These are phyloP conservation scores for Periconia sp. DNA, from an alignment of 2,329 filamentous ascomycete species.

Conservation along the genomic window DNA sequence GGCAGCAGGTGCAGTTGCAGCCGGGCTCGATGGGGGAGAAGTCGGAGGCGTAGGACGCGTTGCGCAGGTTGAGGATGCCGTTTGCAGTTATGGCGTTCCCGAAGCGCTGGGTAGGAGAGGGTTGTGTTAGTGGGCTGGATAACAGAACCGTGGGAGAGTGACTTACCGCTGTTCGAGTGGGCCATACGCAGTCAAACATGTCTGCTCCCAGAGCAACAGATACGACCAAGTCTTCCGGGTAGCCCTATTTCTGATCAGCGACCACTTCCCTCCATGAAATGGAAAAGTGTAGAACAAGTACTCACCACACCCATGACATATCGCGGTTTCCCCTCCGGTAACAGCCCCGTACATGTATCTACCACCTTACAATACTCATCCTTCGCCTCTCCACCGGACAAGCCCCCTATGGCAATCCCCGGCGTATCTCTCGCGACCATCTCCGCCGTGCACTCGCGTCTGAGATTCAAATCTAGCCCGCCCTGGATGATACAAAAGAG, in stretches of 20 bases:
- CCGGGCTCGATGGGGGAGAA: slow-evolving; percentile 81
- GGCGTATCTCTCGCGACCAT: slow-evolving; percentile 93
- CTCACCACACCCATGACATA: slow-evolving; percentile 95
- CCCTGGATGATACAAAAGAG: slow-evolving; percentile 99
- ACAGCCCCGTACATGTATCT: slow-evolving; percentile 76
- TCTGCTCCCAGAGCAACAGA: slow-evolving; percentile 92
- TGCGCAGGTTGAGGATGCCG: slow-evolving; percentile 83
- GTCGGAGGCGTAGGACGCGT: slow-evolving; percentile 73
- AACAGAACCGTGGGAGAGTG: not conserved
- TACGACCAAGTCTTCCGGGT: slow-evolving; percentile 93
- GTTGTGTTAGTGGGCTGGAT: slow-evolving; percentile 1
- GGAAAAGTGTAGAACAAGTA: not conserved
- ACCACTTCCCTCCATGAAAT: not conserved
- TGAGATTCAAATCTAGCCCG: slow-evolving; percentile 84
- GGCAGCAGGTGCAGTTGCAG: slow-evolving; percentile 80
- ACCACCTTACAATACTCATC: slow-evolving; percentile 90
- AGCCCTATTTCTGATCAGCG: slow-evolving; percentile 60
- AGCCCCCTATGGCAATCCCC: slow-evolving; percentile 91
- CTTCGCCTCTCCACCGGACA: slow-evolving; percentile 95
- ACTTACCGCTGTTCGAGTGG: slow-evolving; percentile 80
- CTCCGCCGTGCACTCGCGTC: slow-evolving; percentile 76
- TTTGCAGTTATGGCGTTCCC: slow-evolving; percentile 85
- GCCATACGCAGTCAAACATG: slow-evolving; percentile 99
- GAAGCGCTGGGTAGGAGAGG: slow-evolving; percentile 64
- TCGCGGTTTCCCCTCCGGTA: slow-evolving; percentile 90